A percentile compares a stretch with the other conserved stretches of the same genome.
These are phyloP conservation scores for Rhodofomes roseus DNA, from an alignment of 1,284 basidiomycete species.

Conservation along the genomic window DNA sequence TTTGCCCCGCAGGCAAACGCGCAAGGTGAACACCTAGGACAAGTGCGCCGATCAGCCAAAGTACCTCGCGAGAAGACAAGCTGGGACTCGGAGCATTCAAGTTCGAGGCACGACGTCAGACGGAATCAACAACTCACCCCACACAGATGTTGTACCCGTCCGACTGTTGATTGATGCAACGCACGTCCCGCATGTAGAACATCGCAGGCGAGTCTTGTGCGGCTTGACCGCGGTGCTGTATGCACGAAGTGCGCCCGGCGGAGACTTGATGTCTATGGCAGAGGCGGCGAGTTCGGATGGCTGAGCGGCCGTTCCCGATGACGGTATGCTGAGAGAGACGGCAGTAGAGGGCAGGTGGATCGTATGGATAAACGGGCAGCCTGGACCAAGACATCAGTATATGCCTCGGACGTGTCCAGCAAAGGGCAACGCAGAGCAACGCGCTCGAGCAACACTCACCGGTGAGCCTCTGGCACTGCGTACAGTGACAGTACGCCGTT, in stretches of 20 bases:
- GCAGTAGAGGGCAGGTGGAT: conserved; percentile 46
- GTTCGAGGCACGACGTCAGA: no score
- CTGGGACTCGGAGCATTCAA: no score
- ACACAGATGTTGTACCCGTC: conserved; percentile 46
- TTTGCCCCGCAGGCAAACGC: conserved; percentile 43
- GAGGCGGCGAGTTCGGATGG: background rate
- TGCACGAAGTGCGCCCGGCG: conserved; percentile 26
- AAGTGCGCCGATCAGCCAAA: background rate
- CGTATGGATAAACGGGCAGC: conserved; percentile 55
- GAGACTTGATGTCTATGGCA: conserved; percentile 22
- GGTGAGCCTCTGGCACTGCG: background rate
- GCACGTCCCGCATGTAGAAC: conserved; percentile 51
- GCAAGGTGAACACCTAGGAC: conserved; percentile 33
- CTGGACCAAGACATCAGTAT: background rate
- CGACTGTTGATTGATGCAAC: conserved; percentile 48
- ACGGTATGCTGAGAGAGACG: conserved; percentile 45
- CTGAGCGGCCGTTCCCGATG: background rate
- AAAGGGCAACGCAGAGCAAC: background rate
- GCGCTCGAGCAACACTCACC: background rate
- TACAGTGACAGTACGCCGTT: background rate
- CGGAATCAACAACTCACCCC: no score
- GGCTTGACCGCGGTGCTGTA: conserved; percentile 46
- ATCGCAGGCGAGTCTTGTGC: conserved; percentile 56
- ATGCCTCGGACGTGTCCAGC: background rate
- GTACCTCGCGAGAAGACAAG: no score